phyloP scores from a whole-genome alignment of 768 basidiomycete genomes.

The Hygrocybe punicea region DNA sequence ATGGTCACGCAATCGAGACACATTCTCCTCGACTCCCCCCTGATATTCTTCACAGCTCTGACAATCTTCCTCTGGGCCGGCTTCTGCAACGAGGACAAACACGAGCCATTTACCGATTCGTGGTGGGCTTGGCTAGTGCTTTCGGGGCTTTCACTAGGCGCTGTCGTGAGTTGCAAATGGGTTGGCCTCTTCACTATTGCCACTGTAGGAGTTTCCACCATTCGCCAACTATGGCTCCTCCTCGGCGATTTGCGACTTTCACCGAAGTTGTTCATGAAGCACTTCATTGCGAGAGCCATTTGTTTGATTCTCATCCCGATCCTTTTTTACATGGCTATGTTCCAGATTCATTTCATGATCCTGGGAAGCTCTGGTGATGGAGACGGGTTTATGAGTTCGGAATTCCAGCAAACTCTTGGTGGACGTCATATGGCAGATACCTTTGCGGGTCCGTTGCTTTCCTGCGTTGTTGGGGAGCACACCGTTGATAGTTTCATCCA shows the following conservation, averaged over 20 bases:
- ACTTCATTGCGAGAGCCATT: slow-evolving; percentile 85
- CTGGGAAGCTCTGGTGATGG: slow-evolving; percentile 91
- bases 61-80: slow-evolving; percentile 83
- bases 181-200: slow-evolving; percentile 98
- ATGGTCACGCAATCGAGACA: slow-evolving; percentile 93
- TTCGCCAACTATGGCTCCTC: slow-evolving; percentile 83
- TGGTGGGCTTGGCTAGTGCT: slow-evolving; percentile 96
- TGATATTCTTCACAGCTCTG: slow-evolving; percentile 96
- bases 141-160: slow-evolving; percentile 86
- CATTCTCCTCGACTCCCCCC: slow-evolving; percentile 96
- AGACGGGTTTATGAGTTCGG: slow-evolving; percentile 98
- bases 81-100: slow-evolving; percentile 88
- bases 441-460: slow-evolving; percentile 61
- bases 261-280: slow-evolving; percentile 69
- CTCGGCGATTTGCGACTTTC: slow-evolving; percentile 83
- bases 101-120: slow-evolving; percentile 71
- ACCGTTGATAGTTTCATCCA: slow-evolving; percentile 22
- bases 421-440: slow-evolving; percentile 93
- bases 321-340: slow-evolving; percentile 94
- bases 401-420: slow-evolving; percentile 93
- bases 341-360: slow-evolving; percentile 90
- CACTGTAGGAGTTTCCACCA: slow-evolving; percentile 80
- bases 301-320: slow-evolving; percentile 86
- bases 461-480: background rate
- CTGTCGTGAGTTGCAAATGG: slow-evolving; percentile 95